Evolutionary conservation across 495 filamentous ascomycete species (phyloP), one percentile per base, ranked within the genome.

Genomic region (Penicilliopsis zonata): DNA sequence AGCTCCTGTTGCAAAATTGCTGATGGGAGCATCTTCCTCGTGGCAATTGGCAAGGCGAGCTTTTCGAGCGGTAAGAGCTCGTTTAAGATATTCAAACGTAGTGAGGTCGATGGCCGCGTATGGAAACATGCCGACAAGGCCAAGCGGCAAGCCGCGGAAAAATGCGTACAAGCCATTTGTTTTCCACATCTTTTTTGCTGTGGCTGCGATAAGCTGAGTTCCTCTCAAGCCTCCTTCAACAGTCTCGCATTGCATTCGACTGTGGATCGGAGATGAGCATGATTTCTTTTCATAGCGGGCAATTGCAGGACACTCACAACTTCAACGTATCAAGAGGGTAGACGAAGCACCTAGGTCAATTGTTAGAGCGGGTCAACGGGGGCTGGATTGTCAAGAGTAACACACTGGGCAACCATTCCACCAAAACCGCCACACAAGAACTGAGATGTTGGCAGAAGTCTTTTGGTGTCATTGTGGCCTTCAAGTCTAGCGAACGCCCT

Each of bases 301-400:
- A n/a, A n/a, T n/a, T n/a, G 24, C 8, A 28, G 14, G 31, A 1
- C 20, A 56, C 76, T 61, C 52, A 84, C 67, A 99, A 99, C 64
- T 98, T 98, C 31, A 98, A 64, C 1, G 90, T 99, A 53, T 99
- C 90, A 36, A 99, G 74, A 12, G 90, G 90, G 54, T 99, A 99
- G 18, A 95, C 82, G 45, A 80, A 84, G 42, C 92, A 86, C 52
- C 80, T 84, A 35, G 10, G 19, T 34, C 13, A 34, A 30, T 16
- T 27, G 34, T 60, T 54, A 55, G 46, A 44, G 32, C 34, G 31
- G 25, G 28, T 25, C 17, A 14, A 15, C 1, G 26, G 17, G 18
- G 3, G 16, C 6, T 17, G 9, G 5, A 23, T 10, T 10, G 10
- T 9, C 17, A 14, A 18, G 20, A 15, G 22, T 16, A 31, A 57